Evolutionary conservation across 2,329 filamentous ascomycete genomes (phyloP).

Genomic region (Cercospora beticola): DNA sequence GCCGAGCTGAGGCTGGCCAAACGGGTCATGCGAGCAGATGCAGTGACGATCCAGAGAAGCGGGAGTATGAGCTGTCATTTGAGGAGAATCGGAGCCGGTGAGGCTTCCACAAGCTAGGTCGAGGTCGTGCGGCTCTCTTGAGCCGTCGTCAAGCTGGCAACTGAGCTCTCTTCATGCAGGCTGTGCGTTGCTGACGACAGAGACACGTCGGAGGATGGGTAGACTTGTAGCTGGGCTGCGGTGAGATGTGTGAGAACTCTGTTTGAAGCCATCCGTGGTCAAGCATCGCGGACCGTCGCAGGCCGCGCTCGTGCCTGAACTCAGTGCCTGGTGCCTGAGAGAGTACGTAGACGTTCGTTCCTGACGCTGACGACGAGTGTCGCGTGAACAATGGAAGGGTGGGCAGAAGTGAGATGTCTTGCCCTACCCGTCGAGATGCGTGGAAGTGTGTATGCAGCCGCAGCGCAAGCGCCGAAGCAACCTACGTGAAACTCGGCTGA

Average conservation of each 20-base stretch:
- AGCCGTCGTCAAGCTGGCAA: conserved; percentile 6
- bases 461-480: neutral
- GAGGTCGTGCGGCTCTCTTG: neutral
- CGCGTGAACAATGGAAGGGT: conserved; percentile 4
- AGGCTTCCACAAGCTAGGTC: neutral
- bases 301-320: conserved; percentile 1
- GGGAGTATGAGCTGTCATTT: conserved; percentile 9
- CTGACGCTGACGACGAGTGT: conserved; percentile 1
- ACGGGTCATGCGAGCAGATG: conserved; percentile 10
- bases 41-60: conserved; percentile 6
- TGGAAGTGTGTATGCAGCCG: neutral
- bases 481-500: conserved; percentile 3
- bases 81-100: conserved; percentile 5
- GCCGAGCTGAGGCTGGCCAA: neutral
- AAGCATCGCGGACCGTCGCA: conserved; percentile 12
- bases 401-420: neutral
- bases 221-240: neutral
- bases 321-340: conserved; percentile 1
- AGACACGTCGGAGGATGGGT: neutral
- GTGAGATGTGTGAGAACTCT: neutral
- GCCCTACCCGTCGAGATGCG: neutral
- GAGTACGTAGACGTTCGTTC: neutral
- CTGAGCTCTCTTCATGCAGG: neutral
- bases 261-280: conserved; percentile 8
- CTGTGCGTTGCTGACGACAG: conserved; percentile 7